These are phyloP conservation scores for Claviceps lovelessii DNA, from an alignment of 2,329 filamentous ascomycete species.

Conservation along the genomic window DNA sequence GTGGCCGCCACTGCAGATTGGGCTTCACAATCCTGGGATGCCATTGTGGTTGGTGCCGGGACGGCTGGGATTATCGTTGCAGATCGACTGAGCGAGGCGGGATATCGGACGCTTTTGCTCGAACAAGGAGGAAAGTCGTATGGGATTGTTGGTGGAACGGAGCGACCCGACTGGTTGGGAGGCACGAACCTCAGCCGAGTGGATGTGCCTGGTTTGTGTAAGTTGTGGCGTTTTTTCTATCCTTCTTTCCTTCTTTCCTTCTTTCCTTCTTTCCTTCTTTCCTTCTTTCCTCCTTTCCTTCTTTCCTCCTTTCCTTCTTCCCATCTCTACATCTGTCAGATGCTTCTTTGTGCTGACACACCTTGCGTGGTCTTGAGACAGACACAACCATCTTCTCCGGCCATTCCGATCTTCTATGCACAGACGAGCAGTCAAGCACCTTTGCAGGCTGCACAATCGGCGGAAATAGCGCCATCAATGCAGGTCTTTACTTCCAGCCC, in stretches of 20 bases:
- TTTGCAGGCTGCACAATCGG: constrained; percentile 37
- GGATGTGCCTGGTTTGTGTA: constrained; percentile 37
- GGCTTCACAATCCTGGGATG: constrained; percentile 10
- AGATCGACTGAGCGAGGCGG: constrained; percentile 34
- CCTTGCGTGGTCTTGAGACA: constrained; percentile 15
- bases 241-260: no score
- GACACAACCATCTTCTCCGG: constrained; percentile 35
- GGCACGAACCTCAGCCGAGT: constrained; percentile 34
- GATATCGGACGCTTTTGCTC: constrained; percentile 35
- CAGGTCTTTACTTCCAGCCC: constrained; percentile 38
- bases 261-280: background rate
- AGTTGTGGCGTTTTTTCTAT: constrained; percentile 1
- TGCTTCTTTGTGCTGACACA: background rate
- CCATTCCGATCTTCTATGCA: constrained; percentile 26
- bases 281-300: no score
- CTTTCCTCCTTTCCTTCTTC: no score
- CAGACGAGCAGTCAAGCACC: constrained; percentile 22
- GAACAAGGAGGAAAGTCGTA: constrained; percentile 38
- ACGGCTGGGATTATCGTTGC: constrained; percentile 39
- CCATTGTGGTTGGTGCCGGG: constrained; percentile 34
- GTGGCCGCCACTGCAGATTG: constrained; percentile 2
- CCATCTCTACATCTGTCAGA: background rate
- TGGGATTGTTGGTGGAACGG: constrained; percentile 31
- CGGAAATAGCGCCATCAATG: constrained; percentile 39
- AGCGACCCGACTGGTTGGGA: constrained; percentile 32